phyloP scores from a whole-genome alignment of 352 stramenopile species.

The Pelagophyceae sp. region DNA sequence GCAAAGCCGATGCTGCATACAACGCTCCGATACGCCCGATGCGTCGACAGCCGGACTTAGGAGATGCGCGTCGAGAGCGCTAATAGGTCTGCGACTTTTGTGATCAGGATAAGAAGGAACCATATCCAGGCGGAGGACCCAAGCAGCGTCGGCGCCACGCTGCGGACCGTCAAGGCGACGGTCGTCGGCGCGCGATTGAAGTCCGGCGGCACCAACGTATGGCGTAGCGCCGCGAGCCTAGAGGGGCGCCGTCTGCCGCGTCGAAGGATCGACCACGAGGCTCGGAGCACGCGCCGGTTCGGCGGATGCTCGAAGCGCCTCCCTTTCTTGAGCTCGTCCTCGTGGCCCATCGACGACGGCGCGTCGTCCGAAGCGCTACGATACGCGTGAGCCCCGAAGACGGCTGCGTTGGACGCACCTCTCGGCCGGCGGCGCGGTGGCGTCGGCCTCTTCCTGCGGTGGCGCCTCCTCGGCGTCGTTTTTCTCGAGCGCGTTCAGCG shows the following conservation, averaged over 20 bases:
- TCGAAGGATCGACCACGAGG: no score
- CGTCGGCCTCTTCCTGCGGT: no score
- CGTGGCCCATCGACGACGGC: background rate
- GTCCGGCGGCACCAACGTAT: background rate
- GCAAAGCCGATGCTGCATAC: background rate
- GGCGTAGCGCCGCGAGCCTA: no score
- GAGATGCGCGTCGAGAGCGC: conserved; percentile 2
- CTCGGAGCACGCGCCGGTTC: no score
- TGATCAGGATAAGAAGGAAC: background rate
- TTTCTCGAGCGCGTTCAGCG: background rate
- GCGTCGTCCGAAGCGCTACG: no score
- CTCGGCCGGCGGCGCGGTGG: no score
- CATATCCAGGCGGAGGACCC: background rate
- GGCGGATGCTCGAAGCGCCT: no score
- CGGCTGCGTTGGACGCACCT: no score
- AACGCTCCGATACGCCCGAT: background rate
- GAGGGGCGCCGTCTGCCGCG: no score
- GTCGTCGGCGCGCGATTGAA: background rate
- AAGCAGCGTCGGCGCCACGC: background rate
- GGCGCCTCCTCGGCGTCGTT: no score
- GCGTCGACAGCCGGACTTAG: background rate
- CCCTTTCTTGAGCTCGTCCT: background rate
- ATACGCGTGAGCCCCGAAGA: no score
- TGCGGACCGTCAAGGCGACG: background rate
- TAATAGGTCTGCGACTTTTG: conserved; percentile 1